phyloP scores from a whole-genome alignment of 768 basidiomycete species.

The Cystofilobasidium capitatum region DNA sequence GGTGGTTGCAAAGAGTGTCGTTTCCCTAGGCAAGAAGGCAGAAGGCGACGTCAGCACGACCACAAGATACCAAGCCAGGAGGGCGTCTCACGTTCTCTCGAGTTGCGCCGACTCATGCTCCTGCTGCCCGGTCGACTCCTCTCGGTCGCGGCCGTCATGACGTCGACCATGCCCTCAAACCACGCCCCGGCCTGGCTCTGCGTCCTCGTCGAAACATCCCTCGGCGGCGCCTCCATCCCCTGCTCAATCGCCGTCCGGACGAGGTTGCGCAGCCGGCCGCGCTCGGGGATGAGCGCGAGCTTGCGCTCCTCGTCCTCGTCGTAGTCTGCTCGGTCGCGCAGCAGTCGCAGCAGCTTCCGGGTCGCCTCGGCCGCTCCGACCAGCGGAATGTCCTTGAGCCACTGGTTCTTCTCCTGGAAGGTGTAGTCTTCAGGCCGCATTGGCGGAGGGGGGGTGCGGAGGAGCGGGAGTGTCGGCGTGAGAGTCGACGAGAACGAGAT shows the following conservation, averaged over 20 bases:
- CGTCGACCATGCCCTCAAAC: conserved; percentile 16
- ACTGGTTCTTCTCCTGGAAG: conserved; percentile 43
- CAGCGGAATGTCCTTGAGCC: conserved; percentile 43
- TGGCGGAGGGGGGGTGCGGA: conserved; percentile 32
- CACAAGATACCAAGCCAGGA: conserved; percentile 16
- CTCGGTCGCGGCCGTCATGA: conserved; percentile 4
- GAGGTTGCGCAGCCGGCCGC: conserved; percentile 27
- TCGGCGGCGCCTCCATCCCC: conserved; percentile 22
- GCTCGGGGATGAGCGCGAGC: conserved; percentile 20
- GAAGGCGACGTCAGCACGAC: background rate
- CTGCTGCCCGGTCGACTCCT: conserved; percentile 30
- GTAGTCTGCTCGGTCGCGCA: conserved; percentile 30
- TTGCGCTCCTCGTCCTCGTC: conserved; percentile 33
- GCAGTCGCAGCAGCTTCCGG: conserved; percentile 36
- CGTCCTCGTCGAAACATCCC: conserved; percentile 19
- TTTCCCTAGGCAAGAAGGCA: background rate
- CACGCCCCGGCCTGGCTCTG: background rate
- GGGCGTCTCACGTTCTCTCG: conserved; percentile 29
- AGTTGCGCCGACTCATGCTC: conserved; percentile 30
- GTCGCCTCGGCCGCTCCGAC: conserved; percentile 43
- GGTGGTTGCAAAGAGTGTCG: too few species aligned
- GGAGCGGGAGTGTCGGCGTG: conserved; percentile 45
- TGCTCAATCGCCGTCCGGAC: conserved; percentile 32
- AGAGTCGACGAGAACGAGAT: conserved; percentile 52
- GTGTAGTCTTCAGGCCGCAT: conserved; percentile 39